Percentiles rank a stretch among this genome's conserved stretches.
phyloP scores from a whole-genome alignment of 225 moss, liverwort and hornwort genomes.

The Neckera pumila region DNA sequence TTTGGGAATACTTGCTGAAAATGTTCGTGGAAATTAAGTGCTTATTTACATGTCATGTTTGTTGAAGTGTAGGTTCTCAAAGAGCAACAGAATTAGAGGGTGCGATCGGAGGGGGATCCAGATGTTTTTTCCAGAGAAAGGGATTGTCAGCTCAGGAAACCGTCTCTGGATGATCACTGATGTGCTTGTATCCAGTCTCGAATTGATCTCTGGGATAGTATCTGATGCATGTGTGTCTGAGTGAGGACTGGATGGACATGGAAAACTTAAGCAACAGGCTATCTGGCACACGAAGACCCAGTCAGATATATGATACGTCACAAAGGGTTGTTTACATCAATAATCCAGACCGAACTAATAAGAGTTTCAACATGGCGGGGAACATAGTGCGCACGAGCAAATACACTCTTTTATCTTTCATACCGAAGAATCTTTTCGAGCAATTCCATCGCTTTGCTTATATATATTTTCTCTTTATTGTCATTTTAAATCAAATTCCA shows the following conservation, averaged over 20 bases:
- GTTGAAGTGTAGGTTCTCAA: not conserved
- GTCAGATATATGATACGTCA: not conserved
- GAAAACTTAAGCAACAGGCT: not conserved
- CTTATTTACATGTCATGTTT: not conserved
- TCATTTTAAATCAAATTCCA: constrained; percentile 84
- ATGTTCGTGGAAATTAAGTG: not conserved
- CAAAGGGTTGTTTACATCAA: constrained; percentile 60
- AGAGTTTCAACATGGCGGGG: constrained; percentile 36
- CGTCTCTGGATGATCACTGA: not conserved
- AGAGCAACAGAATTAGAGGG: not conserved
- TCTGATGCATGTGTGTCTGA: not conserved
- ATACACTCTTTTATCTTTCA: constrained; percentile 63
- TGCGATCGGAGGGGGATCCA: not conserved
- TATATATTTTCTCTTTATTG: constrained; percentile 77
- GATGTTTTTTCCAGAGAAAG: not conserved
- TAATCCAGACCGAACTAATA: constrained; percentile 41
- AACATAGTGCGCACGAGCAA: constrained; percentile 78
- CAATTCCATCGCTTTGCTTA: constrained; percentile 88
- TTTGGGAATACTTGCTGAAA: not conserved
- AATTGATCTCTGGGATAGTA: too few relatives aligned
- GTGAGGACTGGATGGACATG: not conserved
- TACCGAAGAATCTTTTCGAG: constrained; percentile 80
- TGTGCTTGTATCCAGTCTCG: not conserved
- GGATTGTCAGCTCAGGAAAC: not conserved
- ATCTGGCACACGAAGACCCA: not conserved